phyloP scores from a whole-genome alignment of 306 rosid species.

The Nissolia schottii region DNA sequence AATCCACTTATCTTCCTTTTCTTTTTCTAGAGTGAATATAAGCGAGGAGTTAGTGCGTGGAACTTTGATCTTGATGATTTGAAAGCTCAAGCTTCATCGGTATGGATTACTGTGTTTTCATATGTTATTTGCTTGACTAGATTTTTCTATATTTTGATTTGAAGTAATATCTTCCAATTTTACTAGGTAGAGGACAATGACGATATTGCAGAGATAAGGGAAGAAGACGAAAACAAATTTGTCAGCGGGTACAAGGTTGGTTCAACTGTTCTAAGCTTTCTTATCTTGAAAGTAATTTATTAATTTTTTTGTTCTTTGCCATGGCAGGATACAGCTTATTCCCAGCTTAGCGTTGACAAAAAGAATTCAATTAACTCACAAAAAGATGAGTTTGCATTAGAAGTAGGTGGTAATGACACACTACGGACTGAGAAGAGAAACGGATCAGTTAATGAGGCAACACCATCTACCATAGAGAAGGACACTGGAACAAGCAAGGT shows the following conservation, averaged over 20 bases:
- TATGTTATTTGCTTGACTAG: not conserved
- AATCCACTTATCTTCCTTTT: slow-evolving; percentile 11
- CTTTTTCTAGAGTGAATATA: slow-evolving; percentile 80
- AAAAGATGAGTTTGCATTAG: slow-evolving; percentile 36
- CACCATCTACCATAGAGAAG: slow-evolving; percentile 24
- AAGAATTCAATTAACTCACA: slow-evolving; percentile 43
- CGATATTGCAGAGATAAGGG: slow-evolving; percentile 63
- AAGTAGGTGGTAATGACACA: slow-evolving; percentile 41
- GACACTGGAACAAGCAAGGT: slow-evolving; percentile 36
- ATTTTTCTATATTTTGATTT: slow-evolving; percentile 15
- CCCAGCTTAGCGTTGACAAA: slow-evolving; percentile 41
- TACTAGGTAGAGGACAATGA: slow-evolving; percentile 67
- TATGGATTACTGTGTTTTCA: slow-evolving; percentile 29
- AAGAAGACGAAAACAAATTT: slow-evolving; percentile 56
- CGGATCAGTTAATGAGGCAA: slow-evolving; percentile 32
- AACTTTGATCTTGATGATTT: slow-evolving; percentile 90
- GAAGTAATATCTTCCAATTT: slow-evolving; percentile 18
- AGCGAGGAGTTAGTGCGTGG: slow-evolving; percentile 99
- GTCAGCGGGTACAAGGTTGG: slow-evolving; percentile 35
- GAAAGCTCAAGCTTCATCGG: slow-evolving; percentile 96
- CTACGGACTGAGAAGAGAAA: slow-evolving; percentile 36
- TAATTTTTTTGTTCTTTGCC: not conserved
- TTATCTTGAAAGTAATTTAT: not conserved
- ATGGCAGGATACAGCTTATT: slow-evolving; percentile 51
- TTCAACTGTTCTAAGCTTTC: not conserved